Base-by-base conservation (phyloP, 108 stramenopile species). In the Epipyxis sp. region DNA sequence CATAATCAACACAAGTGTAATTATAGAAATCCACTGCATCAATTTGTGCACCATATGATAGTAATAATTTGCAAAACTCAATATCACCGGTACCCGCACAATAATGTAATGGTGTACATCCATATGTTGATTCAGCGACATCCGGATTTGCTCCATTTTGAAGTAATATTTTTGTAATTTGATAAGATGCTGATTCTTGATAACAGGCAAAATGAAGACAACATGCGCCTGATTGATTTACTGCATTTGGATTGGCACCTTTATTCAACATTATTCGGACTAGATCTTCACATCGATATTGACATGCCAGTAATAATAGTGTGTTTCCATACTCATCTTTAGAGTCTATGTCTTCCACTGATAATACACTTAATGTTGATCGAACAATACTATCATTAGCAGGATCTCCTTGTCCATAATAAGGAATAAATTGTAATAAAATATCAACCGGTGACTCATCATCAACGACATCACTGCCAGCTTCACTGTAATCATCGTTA, bases 1-100 rank as follows among this genome's bases (percentile, higher is more conserved):
- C 83, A 71, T 83, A 83, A 69, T 83, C 83, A n/a, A 83, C 78
- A 16, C 80, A 80, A n/a, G 83, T 79, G 44, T 79, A 83, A 30
- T 82, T 79, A 69, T 83, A 80, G 25, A 78, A 83, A 44, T 83
- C 83, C 27, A 69, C 79, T 1, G 83, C 78, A 71, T 79, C 25
- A 20, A 81, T 42, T 40, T 79, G 78, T 6, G 80, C 82, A 1
- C 82, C 82, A 41, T 83, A 78, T 69, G 76, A 76, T 39, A 83
- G 1, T 42, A 83, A 32, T 25, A 83, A 69, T 13, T 62, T 59
- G 43, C 82, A 83, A 13, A 83, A 62, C 10, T 83, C 79, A 13
- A 68, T 41, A 27, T 83, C 82, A 1, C 82, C 82, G 0, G 69
- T 35, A 25, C 82, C 80, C 32, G 82, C 82, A 68, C 76, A 74